A percentile compares a stretch with the other conserved stretches of the same genome.
Conservation (phyloP, 2,329 filamentous ascomycete genomes). For the Calonectria crousiana region DNA sequence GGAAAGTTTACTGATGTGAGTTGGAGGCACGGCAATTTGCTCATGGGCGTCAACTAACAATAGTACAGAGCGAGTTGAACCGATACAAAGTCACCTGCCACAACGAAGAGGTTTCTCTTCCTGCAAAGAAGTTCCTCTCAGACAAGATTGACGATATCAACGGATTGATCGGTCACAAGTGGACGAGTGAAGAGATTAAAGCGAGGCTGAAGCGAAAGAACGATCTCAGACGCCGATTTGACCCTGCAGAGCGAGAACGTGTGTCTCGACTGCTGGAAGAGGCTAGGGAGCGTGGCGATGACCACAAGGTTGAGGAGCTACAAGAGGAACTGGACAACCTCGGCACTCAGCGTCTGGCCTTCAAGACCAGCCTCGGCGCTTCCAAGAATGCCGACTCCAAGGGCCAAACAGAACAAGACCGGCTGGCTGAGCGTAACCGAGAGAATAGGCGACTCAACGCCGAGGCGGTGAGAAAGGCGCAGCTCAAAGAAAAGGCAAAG, state of each 20-base stretch:
- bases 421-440: conserved; percentile 84
- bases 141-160: conserved; percentile 87
- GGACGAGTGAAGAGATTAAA: conserved; percentile 86
- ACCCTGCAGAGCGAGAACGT: conserved; percentile 75
- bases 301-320: conserved; percentile 65
- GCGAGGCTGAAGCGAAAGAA: conserved; percentile 81
- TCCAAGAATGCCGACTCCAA: conserved; percentile 64
- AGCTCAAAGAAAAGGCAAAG: conserved; percentile 81
- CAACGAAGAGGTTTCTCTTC: conserved; percentile 78
- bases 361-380: conserved; percentile 72
- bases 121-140: conserved; percentile 77
- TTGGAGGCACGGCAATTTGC: not conserved
- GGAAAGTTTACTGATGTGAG: conserved; percentile 83
- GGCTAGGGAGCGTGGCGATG: conserved; percentile 74
- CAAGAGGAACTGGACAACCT: conserved; percentile 73
- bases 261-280: conserved; percentile 75
- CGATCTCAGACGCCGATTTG: conserved; percentile 74
- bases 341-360: conserved; percentile 79
- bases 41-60: conserved; percentile 38
- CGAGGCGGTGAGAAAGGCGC: conserved; percentile 91
- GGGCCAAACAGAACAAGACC: conserved; percentile 78
- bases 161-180: conserved; percentile 79
- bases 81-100: conserved; percentile 82
- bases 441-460: conserved; percentile 86
- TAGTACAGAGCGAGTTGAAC: conserved; percentile 77